phyloP scores from a whole-genome alignment of 495 filamentous ascomycete species.

The Podospora australis region DNA sequence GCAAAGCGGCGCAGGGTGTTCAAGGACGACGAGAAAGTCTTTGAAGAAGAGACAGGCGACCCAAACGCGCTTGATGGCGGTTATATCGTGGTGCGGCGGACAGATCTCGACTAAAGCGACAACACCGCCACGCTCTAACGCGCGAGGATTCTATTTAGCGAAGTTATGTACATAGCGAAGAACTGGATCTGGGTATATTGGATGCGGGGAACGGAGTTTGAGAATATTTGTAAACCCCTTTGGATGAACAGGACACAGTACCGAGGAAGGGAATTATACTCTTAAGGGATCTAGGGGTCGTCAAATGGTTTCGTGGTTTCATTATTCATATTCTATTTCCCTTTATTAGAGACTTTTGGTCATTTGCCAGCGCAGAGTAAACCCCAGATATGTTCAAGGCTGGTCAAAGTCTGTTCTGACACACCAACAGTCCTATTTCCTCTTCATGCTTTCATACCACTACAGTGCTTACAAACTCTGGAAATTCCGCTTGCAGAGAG shows the following conservation, averaged over 20 bases:
- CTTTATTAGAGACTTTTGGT: background rate
- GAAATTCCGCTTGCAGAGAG: constrained; percentile 63
- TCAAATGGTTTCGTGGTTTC: background rate
- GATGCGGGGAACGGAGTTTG: constrained; percentile 3
- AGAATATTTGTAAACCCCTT: background rate
- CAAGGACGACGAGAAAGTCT: constrained; percentile 30
- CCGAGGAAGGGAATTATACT: too few species aligned
- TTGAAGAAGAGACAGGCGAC: constrained; percentile 38
- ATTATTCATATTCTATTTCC: constrained; percentile 11
- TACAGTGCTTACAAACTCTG: constrained; percentile 36
- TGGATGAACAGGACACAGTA: too few species aligned
- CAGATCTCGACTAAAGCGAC: constrained; percentile 32
- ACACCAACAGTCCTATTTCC: too few species aligned
- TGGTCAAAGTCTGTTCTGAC: too few species aligned
- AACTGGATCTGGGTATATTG: too few species aligned
- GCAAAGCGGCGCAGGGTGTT: constrained; percentile 26
- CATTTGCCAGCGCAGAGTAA: background rate
- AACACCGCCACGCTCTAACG: background rate
- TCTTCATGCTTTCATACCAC: constrained; percentile 8
- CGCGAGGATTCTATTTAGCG: constrained; percentile 2
- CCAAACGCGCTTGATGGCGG: constrained; percentile 34
- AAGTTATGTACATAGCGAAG: background rate
- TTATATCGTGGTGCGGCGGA: constrained; percentile 40
- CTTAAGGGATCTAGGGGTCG: background rate
- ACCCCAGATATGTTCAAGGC: background rate